A percentile compares a stretch with the other conserved stretches of the same genome.
Conservation (phyloP, 2,329 filamentous ascomycete genomes). For the Colletotrichum eremochloae region DNA sequence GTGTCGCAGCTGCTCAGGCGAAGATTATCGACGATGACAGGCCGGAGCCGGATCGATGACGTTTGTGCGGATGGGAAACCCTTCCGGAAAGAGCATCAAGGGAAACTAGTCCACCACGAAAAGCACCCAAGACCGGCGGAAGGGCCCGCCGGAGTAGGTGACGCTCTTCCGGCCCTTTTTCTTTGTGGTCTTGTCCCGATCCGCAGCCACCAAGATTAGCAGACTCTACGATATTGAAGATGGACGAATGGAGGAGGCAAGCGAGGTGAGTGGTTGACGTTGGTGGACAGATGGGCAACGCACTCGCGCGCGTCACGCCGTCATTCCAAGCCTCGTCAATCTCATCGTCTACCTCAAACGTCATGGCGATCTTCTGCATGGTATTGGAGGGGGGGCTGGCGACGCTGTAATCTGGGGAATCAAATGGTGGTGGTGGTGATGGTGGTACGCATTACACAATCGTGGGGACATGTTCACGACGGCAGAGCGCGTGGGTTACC, state of each 20-base stretch:
- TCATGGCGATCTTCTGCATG: neutral
- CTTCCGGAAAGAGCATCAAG: neutral
- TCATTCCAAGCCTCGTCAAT: conserved; percentile 1
- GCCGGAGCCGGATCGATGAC: neutral
- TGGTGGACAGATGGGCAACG: neutral
- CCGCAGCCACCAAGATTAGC: neutral
- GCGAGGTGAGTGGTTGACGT: neutral
- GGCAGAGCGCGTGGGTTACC: neutral
- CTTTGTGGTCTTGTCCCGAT: neutral
- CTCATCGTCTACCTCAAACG: conserved; percentile 26
- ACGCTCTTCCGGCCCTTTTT: conserved; percentile 14
- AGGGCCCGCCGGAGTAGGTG: conserved; percentile 14
- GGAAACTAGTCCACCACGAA: neutral
- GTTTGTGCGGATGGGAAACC: neutral
- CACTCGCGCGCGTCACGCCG: neutral
- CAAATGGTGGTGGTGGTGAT: neutral
- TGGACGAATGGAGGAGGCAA: neutral
- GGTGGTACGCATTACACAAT: neutral
- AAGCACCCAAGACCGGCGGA: neutral
- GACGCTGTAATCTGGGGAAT: conserved; percentile 5
- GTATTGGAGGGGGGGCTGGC: neutral
- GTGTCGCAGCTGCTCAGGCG: too few relatives aligned
- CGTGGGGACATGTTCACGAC: neutral
- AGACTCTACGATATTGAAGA: conserved; percentile 15
- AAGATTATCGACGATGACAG: neutral